These are phyloP conservation scores for Nepenthes mirabilis DNA, from an alignment of 148 eudicot genomes.

Conservation along the genomic window DNA sequence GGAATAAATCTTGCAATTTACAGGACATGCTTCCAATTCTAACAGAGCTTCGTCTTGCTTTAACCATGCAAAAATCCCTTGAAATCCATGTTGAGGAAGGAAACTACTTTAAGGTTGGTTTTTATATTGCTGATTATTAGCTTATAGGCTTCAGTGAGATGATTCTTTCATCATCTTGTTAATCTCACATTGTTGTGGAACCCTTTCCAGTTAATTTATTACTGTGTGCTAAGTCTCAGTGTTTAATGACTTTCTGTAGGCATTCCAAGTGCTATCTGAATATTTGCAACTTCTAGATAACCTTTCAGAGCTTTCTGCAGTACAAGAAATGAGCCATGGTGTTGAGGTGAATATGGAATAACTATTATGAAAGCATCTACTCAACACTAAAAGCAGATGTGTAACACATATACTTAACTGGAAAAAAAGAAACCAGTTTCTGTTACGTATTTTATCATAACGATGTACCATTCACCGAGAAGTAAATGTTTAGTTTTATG, in stretches of 20 bases:
- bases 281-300: conserved; percentile 84
- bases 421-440: background rate
- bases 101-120: conserved; percentile 65
- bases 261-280: conserved; percentile 85
- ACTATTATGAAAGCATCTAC: background rate
- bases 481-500: too few relatives aligned
- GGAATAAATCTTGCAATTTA: conserved; percentile 13
- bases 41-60: conserved; percentile 53
- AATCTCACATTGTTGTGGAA: background rate
- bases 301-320: conserved; percentile 62
- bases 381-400: background rate
- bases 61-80: conserved; percentile 63
- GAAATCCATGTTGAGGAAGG: conserved; percentile 77
- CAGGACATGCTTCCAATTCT: conserved; percentile 82
- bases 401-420: background rate
- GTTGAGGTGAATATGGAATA: conserved; percentile 55
- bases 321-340: conserved; percentile 83
- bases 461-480: too few relatives aligned
- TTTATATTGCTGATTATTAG: background rate
- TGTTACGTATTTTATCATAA: background rate
- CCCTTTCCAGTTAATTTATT: background rate
- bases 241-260: conserved; percentile 38
- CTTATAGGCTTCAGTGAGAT: background rate
- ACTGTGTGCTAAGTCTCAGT: conserved; percentile 3
- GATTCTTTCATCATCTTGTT: background rate